Evolutionary conservation across 768 basidiomycete species (phyloP).

Genomic region (Boletus huronensis): DNA sequence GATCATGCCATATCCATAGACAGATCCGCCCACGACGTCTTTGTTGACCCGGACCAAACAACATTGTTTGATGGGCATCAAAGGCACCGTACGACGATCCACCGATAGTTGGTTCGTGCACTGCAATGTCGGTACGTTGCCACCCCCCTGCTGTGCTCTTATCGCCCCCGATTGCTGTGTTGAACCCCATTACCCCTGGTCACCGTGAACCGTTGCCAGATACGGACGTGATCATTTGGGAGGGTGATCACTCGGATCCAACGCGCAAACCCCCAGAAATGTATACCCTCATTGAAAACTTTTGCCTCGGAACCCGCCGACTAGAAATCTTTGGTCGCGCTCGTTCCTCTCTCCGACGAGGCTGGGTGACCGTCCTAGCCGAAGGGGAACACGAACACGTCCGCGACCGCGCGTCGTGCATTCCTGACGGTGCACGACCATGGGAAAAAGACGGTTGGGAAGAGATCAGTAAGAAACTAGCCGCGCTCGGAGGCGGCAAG

Average conservation of each 20-base stretch:
- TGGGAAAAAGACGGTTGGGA: constrained; percentile 72
- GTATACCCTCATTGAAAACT: constrained; percentile 95
- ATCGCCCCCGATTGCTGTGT: not conserved
- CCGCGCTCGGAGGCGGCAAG: constrained; percentile 45
- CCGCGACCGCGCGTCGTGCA: constrained; percentile 29
- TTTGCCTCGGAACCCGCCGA: constrained; percentile 89
- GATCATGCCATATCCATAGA: constrained; percentile 39
- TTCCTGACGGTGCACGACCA: constrained; percentile 31
- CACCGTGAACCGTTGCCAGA: constrained; percentile 42
- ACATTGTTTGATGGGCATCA: constrained; percentile 95
- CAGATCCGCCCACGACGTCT: constrained; percentile 82
- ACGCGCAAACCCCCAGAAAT: constrained; percentile 91
- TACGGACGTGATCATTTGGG: constrained; percentile 97
- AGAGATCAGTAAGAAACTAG: constrained; percentile 50
- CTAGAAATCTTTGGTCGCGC: constrained; percentile 84
- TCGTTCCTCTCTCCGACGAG: constrained; percentile 66
- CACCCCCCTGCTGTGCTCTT: not conserved
- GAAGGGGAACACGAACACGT: constrained; percentile 59
- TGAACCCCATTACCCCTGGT: not conserved
- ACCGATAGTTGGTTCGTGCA: constrained; percentile 97
- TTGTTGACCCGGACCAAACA: constrained; percentile 89
- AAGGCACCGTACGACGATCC: constrained; percentile 91
- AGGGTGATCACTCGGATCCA: constrained; percentile 83
- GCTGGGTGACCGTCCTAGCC: constrained; percentile 87
- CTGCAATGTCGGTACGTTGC: constrained; percentile 84